A percentile compares a stretch with the other conserved stretches of the same genome.
Evolutionary conservation across 2,329 filamentous ascomycete species (phyloP).

Genomic region (Fusarium nisikadoi): DNA sequence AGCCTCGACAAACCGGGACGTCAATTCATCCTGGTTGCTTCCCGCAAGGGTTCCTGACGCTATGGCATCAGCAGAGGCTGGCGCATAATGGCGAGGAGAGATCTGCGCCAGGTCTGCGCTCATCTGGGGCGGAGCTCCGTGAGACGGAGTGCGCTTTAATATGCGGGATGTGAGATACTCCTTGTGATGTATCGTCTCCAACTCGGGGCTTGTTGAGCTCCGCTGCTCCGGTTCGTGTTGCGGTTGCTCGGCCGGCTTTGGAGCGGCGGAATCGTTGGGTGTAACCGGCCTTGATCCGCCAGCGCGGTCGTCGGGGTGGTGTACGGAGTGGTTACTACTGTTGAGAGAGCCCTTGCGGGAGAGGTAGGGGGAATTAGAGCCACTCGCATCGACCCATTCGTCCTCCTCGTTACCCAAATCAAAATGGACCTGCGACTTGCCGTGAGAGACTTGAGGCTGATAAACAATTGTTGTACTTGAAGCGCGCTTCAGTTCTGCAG

Average conservation of each 20-base stretch:
- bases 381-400: conserved; percentile 75
- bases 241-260: conserved; percentile 21
- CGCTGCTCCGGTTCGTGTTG: conserved; percentile 18
- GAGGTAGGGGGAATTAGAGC: conserved; percentile 68
- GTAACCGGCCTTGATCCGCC: conserved; percentile 51
- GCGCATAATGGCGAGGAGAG: conserved; percentile 51
- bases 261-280: conserved; percentile 42
- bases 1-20: conserved; percentile 68
- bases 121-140: conserved; percentile 72
- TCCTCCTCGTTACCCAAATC: conserved; percentile 69
- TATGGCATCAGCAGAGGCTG: conserved; percentile 45
- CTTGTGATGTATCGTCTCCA: conserved; percentile 63
- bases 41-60: conserved; percentile 40
- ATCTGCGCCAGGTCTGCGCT: conserved; percentile 64
- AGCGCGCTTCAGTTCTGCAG: conserved; percentile 63
- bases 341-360: conserved; percentile 60
- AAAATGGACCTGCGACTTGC: conserved; percentile 69
- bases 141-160: conserved; percentile 71
- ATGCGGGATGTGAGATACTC: conserved; percentile 75
- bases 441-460: conserved; percentile 55
- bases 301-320: conserved; percentile 50
- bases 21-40: conserved; percentile 60
- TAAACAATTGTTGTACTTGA: conserved; percentile 61
- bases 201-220: conserved; percentile 48
- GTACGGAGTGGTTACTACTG: conserved; percentile 60